Evolutionary conservation across 495 filamentous ascomycete species (phyloP), one percentile per base, ranked within the genome.

Genomic region (Clohesyomyces aquaticus): DNA sequence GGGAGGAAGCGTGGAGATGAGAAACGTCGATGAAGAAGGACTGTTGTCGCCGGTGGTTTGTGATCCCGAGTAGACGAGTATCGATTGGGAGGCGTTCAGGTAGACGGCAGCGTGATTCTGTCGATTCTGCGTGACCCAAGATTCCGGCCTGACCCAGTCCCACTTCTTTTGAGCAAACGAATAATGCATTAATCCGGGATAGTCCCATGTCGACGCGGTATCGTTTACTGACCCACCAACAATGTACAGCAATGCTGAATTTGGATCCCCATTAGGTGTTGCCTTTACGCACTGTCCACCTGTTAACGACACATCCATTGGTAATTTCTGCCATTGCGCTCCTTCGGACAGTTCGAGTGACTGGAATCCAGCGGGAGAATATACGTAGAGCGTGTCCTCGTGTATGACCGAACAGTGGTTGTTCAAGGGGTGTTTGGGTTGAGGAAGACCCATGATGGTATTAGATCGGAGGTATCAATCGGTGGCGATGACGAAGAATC

Each of bases 371-470:
- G 81, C 75, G 19, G 84, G 72, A 38, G 91, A 89, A 70, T 91
- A 97, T 11, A 86, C 86, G 77, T 96, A 98, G 16, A 98, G 84
- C 18, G 88, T 94, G 74, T 89, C 86, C 73, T 93, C 80, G 76
- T 89, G 79, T 55, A 98, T 82, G 59, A 87, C 84, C 16, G 91
- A 94, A 76, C 94, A 98, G 68, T 88, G 84, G 76, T 88, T 85
- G 68, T 83, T 81, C 65, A 96, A 77, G 63, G 83, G 73, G 63
- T 84, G 77, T 12, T 79, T 78, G 58, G 92, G 92, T 68, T 65
- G 50, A 29, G 76, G 76, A 18, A 65, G 19, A 27, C 55, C 53
- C 69, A 71, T 71, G 21, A 27, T 67, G 55, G 49, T 22, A 53
- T 8, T 28, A 19, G 43, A 57, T 3, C 23, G 41, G 28, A 32